A percentile compares a stretch with the other conserved stretches of the same genome.
Conservation (phyloP, 768 basidiomycete genomes). For the Amanita pseudoporphyria region DNA sequence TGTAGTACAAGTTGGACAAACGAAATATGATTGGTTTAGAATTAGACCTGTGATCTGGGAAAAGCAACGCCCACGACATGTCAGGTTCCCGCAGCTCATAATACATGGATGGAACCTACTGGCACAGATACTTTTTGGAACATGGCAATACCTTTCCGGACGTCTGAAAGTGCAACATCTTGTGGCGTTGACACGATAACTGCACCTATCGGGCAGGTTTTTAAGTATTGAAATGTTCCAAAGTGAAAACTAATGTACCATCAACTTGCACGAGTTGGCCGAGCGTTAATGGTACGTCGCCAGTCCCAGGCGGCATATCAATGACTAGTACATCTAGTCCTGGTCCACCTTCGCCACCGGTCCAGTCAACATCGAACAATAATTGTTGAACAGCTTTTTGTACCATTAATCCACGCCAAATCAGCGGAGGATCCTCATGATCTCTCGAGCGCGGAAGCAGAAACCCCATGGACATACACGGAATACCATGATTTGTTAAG, state of each 20-base stretch:
- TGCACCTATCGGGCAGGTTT: slow-evolving; percentile 44
- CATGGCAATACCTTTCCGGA: slow-evolving; percentile 89
- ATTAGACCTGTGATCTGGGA: slow-evolving; percentile 75
- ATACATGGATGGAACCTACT: slow-evolving; percentile 34
- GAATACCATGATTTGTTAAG: slow-evolving; percentile 77
- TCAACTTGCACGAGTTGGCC: slow-evolving; percentile 81
- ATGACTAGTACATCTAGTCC: slow-evolving; percentile 81
- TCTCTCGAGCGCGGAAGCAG: slow-evolving; percentile 55
- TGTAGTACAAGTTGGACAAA: slow-evolving; percentile 62
- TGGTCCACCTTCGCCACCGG: slow-evolving; percentile 25
- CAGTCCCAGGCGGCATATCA: slow-evolving; percentile 97
- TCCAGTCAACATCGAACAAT: slow-evolving; percentile 94
- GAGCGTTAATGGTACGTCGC: slow-evolving; percentile 88
- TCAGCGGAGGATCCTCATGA: slow-evolving; percentile 66
- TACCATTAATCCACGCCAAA: slow-evolving; percentile 98
- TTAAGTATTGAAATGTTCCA: background rate
- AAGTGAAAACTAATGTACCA: slow-evolving; percentile 36
- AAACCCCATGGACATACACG: slow-evolving; percentile 98
- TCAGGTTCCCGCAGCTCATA: background rate
- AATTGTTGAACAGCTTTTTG: slow-evolving; percentile 97
- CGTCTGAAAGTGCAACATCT: slow-evolving; percentile 86
- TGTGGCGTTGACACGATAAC: slow-evolving; percentile 96
- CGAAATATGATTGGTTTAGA: slow-evolving; percentile 82
- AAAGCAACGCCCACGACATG: background rate
- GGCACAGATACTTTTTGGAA: slow-evolving; percentile 83